Evolutionary conservation across 2,329 filamentous ascomycete genomes (phyloP).

Genomic region (Rhynchosporium agropyri): DNA sequence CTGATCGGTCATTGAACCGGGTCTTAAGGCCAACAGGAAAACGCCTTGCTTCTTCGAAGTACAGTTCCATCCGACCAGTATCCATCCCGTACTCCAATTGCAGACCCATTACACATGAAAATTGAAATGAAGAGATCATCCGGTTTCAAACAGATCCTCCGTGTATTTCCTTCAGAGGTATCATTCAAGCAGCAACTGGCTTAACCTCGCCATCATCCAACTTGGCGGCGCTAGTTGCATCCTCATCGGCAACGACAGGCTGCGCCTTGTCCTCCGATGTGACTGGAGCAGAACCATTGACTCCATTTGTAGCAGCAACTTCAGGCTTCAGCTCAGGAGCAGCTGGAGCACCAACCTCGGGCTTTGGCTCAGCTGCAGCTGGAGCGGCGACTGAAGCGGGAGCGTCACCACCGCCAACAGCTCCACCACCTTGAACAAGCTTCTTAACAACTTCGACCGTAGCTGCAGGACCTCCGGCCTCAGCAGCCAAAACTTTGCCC

Average conservation of each 20-base stretch:
- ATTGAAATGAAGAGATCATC: background rate
- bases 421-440: conserved; percentile 54
- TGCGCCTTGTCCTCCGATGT: conserved; percentile 37
- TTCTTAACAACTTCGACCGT: conserved; percentile 78
- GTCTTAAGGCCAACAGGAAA: background rate
- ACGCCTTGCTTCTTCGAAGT: conserved; percentile 10
- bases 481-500: conserved; percentile 76
- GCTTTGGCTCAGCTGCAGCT: conserved; percentile 28
- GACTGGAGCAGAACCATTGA: conserved; percentile 25
- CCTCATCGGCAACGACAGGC: conserved; percentile 44
- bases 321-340: conserved; percentile 33
- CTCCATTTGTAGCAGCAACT: conserved; percentile 29
- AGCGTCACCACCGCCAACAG: conserved; percentile 31
- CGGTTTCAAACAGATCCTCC: background rate
- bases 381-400: conserved; percentile 25
- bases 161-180: background rate
- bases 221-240: conserved; percentile 49
- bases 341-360: conserved; percentile 20
- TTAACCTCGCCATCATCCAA: conserved; percentile 37
- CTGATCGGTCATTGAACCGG: background rate
- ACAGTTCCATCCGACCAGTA: conserved; percentile 2
- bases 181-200: conserved; percentile 21
- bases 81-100: conserved; percentile 14
- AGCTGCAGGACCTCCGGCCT: conserved; percentile 74
- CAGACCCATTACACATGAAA: background rate